Percentiles rank a stretch among this genome's conserved stretches.
These are phyloP conservation scores for Geotrichum carabidarum DNA, from an alignment of 1,139 yeast genomes.

Conservation along the genomic window DNA sequence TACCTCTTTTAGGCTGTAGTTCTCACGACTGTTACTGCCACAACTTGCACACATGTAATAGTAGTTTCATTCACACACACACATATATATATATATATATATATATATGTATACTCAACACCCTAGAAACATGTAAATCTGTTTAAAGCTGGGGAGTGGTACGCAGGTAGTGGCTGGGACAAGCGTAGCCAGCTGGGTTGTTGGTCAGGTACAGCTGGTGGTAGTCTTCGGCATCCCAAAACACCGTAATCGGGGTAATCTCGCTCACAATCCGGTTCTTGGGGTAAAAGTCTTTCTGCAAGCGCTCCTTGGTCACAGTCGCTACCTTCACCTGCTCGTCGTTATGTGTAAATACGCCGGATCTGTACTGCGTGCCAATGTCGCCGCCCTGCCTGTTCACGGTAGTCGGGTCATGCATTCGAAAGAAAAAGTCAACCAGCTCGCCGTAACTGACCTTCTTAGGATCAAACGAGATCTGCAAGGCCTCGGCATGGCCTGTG, in stretches of 20 bases:
- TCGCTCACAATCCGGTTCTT: constrained; percentile 55
- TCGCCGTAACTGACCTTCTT: constrained; percentile 51
- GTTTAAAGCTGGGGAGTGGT: constrained; percentile 30
- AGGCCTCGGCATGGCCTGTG: constrained; percentile 62
- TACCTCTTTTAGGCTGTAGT: too few relatives aligned
- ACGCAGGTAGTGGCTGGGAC: constrained; percentile 80
- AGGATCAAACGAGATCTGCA: constrained; percentile 82
- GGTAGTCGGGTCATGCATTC: constrained; percentile 77
- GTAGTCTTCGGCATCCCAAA: constrained; percentile 91
- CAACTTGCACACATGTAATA: too few relatives aligned
- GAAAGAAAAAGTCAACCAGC: constrained; percentile 75
- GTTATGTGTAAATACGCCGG: constrained; percentile 62
- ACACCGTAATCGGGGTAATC: constrained; percentile 61
- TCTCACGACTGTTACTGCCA: too few relatives aligned
- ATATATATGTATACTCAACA: too few relatives aligned
- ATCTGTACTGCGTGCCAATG: constrained; percentile 76
- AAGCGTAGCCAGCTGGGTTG: constrained; percentile 81
- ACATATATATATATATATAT: too few relatives aligned
- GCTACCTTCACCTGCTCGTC: constrained; percentile 48
- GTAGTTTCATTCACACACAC: too few relatives aligned
- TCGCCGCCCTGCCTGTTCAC: constrained; percentile 73
- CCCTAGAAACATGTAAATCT: too few relatives aligned
- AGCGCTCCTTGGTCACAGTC: constrained; percentile 38
- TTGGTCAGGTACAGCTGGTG: constrained; percentile 76
- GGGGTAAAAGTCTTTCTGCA: constrained; percentile 55